Evolutionary conservation across 208 protist species (phyloP).

Genomic region (Phytomonas serpens): DNA sequence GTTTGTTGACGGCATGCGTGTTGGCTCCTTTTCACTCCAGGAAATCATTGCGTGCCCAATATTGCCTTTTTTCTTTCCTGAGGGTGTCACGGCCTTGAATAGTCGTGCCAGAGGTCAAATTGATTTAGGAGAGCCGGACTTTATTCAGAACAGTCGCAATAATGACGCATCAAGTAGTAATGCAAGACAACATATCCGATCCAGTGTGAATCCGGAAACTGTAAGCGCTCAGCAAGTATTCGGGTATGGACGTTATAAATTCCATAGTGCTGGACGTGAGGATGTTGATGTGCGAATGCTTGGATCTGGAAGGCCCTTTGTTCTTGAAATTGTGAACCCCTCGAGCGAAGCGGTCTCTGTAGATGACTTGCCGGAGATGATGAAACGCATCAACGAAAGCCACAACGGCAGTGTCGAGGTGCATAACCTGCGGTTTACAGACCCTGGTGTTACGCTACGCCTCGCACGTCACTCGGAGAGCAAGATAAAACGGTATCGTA

Average conservation of each 20-base stretch:
- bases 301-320: conserved; percentile 88
- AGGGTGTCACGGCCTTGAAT: conserved; percentile 31
- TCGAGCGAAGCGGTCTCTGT: conserved; percentile 40
- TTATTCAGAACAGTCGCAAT: not conserved
- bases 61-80: conserved; percentile 74
- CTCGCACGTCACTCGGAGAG: conserved; percentile 78
- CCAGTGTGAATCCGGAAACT: conserved; percentile 13
- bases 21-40: conserved; percentile 77
- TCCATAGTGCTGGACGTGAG: conserved; percentile 91
- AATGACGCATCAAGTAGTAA: not conserved
- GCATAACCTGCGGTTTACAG: conserved; percentile 40
- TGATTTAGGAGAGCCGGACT: not conserved
- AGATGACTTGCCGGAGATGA: conserved; percentile 35
- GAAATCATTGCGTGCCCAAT: conserved; percentile 77
- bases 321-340: conserved; percentile 83
- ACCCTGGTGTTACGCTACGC: conserved; percentile 59
- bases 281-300: conserved; percentile 95
- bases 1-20: conserved; percentile 65
- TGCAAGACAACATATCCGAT: not conserved
- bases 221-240: conserved; percentile 42
- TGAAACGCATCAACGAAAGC: conserved; percentile 40
- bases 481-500: conserved; percentile 88
- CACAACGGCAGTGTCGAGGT: conserved; percentile 67
- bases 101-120: not conserved
- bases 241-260: conserved; percentile 82